Evolutionary conservation across 2,329 filamentous ascomycete species (phyloP), one percentile per base, ranked within the genome.

Genomic region (Tothia fuscella): DNA sequence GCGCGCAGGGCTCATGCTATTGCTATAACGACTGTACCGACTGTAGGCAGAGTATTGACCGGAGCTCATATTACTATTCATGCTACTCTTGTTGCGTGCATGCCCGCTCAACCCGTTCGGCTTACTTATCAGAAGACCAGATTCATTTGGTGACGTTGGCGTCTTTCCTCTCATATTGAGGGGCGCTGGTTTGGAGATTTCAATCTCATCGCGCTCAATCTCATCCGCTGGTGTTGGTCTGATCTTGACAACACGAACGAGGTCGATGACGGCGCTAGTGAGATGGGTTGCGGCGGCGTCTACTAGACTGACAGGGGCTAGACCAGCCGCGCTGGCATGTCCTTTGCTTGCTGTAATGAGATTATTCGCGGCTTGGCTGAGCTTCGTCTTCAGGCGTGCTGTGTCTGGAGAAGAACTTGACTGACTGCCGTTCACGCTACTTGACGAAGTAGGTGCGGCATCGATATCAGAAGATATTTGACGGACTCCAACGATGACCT

Each of bases 301-400:
- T 17, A 98, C 69, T 3, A 98, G 65, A 5, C 86, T 93, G n/a
- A 98, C 81, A 0, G 91, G 91, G 1, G 86, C 89, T 24, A 98
- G 74, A 22, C 91, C 91, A 16, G 76, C 78, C 1, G 86, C 80
- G 9, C 76, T 73, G 25, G 83, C 80, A 59, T 91, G 94, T 56
- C 94, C 94, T 65, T 93, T 94, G 25, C 85, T 82, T 1, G 89
- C 86, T 2, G 89, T 96, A 53, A 96, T 95, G 44, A 98, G 70
- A 55, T 89, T 91, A 67, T 96, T 96, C 37, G 91, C 88, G 1
- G 89, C 93, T 2, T 82, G 81, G n/a, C 87, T 93, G 3, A 96
- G 82, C 45, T 81, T 80, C 38, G 76, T 73, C 61, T 85, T 93
- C 46, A 93, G 71, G 58, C 80, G 86, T 21, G 70, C 66, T 49